A percentile compares a stretch with the other conserved stretches of the same genome.
Evolutionary conservation across 768 basidiomycete genomes (phyloP).

Genomic region (Boletus speciosus): DNA sequence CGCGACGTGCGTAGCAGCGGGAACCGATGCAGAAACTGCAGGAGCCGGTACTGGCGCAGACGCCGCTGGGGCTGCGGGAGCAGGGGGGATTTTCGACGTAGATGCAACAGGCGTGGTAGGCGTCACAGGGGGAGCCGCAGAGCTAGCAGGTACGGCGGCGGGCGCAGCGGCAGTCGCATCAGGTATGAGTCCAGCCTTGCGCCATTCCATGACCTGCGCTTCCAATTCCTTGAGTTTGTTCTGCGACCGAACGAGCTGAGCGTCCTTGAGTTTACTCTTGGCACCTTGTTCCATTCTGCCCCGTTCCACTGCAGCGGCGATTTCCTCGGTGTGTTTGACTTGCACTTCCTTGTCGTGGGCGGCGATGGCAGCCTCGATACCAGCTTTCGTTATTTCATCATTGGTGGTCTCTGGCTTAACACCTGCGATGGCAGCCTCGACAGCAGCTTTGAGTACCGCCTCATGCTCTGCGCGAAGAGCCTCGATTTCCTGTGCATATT

Average conservation of each 20-base stretch:
- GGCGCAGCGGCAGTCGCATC: slow-evolving; percentile 30
- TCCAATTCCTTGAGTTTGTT: slow-evolving; percentile 67
- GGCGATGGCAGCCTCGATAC: slow-evolving; percentile 46
- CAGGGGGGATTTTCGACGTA: slow-evolving; percentile 11
- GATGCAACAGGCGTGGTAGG: slow-evolving; percentile 30
- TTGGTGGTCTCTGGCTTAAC: slow-evolving; percentile 35
- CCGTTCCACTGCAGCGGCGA: slow-evolving; percentile 62
- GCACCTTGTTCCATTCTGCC: slow-evolving; percentile 62
- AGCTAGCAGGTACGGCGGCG: slow-evolving; percentile 5
- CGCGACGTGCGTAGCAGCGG: slow-evolving; percentile 19
- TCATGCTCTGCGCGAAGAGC: slow-evolving; percentile 54
- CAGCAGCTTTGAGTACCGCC: slow-evolving; percentile 49
- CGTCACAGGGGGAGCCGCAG: slow-evolving; percentile 21
- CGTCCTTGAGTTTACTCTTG: slow-evolving; percentile 69
- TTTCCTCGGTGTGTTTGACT: slow-evolving; percentile 50
- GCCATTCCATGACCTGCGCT: slow-evolving; percentile 55
- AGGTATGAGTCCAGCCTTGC: slow-evolving; percentile 47
- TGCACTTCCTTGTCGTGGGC: slow-evolving; percentile 47
- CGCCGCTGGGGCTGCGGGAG: slow-evolving; percentile 12
- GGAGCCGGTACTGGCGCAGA: slow-evolving; percentile 1
- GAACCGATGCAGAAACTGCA: slow-evolving; percentile 14
- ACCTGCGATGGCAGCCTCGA: slow-evolving; percentile 43
- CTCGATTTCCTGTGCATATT: slow-evolving; percentile 59
- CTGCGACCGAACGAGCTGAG: slow-evolving; percentile 60
- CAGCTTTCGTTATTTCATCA: slow-evolving; percentile 40